Conservation (phyloP, 352 stramenopile genomes). For the Pythium grandisporangium region DNA sequence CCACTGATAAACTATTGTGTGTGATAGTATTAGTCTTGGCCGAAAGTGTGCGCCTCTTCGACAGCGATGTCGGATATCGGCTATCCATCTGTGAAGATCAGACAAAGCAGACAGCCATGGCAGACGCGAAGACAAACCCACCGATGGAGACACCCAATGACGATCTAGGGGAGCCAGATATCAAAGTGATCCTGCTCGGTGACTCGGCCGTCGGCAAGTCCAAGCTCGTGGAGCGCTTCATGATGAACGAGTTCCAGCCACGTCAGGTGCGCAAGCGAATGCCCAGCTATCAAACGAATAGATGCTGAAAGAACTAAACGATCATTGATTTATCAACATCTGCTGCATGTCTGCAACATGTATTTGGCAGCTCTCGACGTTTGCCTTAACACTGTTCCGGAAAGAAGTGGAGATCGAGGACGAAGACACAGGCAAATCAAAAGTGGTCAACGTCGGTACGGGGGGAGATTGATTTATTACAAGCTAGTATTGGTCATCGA, state of each 20-base stretch:
- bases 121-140: conserved; percentile 10
- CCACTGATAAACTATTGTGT: too few relatives aligned
- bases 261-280: conserved; percentile 32
- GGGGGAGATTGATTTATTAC: background rate
- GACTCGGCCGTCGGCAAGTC: conserved; percentile 94
- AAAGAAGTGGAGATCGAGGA: conserved; percentile 88
- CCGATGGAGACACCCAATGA: conserved; percentile 18
- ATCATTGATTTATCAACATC: too few relatives aligned
- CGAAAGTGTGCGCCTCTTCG: conserved; percentile 6
- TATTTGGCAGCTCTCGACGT: conserved; percentile 85
- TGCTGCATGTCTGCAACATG: background rate
- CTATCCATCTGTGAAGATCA: too few relatives aligned
- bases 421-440: conserved; percentile 23
- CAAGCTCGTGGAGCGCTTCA: conserved; percentile 93
- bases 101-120: too few relatives aligned
- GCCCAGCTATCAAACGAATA: background rate
- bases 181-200: conserved; percentile 87
- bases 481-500: background rate
- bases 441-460: conserved; percentile 57
- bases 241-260: conserved; percentile 95
- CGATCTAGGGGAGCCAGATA: conserved; percentile 45
- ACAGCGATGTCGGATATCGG: too few relatives aligned
- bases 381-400: conserved; percentile 91
- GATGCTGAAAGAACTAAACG: too few relatives aligned
- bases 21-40: too few relatives aligned